A percentile compares a stretch with the other conserved stretches of the same genome.
Conservation (phyloP, 2,329 filamentous ascomycete species). For the Pseudohalonectria lignicola region DNA sequence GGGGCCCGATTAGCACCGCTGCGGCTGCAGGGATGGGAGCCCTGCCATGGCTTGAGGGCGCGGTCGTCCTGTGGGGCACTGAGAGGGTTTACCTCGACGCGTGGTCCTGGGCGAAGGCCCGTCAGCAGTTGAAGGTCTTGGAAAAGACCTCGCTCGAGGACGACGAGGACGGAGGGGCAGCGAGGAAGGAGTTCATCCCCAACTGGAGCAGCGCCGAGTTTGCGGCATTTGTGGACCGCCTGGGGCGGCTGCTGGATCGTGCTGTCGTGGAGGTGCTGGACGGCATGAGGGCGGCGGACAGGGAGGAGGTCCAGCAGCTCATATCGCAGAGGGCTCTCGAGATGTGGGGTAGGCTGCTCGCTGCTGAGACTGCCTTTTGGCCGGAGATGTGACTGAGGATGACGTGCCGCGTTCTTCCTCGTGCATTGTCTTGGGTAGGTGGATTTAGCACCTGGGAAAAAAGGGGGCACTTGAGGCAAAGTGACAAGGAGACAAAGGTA, state of each 20-base stretch:
- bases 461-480: no score
- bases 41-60: conserved; percentile 45
- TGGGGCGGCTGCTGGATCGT: conserved; percentile 44
- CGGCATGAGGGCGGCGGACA: conserved; percentile 17
- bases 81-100: conserved; percentile 54
- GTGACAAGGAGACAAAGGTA: no score
- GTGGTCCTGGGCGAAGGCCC: conserved; percentile 39
- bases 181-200: conserved; percentile 53
- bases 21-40: conserved; percentile 1
- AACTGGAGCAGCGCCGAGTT: conserved; percentile 59
- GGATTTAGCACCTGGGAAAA: no score
- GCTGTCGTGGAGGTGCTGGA: conserved; percentile 30
- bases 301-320: conserved; percentile 7
- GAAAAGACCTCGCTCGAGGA: conserved; percentile 7
- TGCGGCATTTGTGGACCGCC: conserved; percentile 41
- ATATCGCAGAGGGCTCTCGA: conserved; percentile 26
- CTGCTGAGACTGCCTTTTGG: conserved; percentile 50
- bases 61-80: conserved; percentile 68
- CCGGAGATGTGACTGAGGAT: conserved; percentile 22
- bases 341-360: conserved; percentile 38
- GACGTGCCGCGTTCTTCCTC: not conserved
- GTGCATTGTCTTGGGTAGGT: no score
- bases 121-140: conserved; percentile 5
- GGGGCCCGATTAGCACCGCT: no score
- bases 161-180: conserved; percentile 53